Base-by-base conservation (phyloP, 345 rosid species). In the Aethionema arabicum region DNA sequence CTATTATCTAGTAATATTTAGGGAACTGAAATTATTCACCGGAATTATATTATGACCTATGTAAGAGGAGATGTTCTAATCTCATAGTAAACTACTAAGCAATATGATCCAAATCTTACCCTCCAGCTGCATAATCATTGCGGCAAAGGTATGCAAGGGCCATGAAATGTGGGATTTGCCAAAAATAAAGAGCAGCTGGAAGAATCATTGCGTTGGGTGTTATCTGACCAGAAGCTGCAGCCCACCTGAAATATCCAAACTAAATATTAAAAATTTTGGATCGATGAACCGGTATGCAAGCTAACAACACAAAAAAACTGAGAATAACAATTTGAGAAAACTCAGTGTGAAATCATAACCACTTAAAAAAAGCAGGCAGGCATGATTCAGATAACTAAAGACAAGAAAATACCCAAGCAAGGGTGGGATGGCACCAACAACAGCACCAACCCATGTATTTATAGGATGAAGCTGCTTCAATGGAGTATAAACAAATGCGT, bases 121-220 rank as follows among this genome's bases (percentile, higher is more conserved):
- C 95, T 78, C 97, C 97, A 47, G 87, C 86, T 70, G 90, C 96
- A 77, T 93, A 93, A 77, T 93, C 99, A 52, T 80, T 69, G 15
- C 95, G 92, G 61, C 86, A 93, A 47, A 90, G 70, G 67, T 79
- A 80, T 32, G 97, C 95, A 69, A 93, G 90, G 66, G 96, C 99
- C 97, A 93, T 93, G 52, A 93, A 93, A 76, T 90, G 99, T 35
- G 99, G 99, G 54, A 93, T 85, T 76, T 93, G 99, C 99, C 97
- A 93, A 73, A 93, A 85, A 54, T 90, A 93, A 40, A 92, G 91
- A 73, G 96, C 97, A 61, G 91, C 87, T 4, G 95, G 97, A 67
- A 93, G 95, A 61, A 93, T 75, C 82, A 86, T 66, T 42, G 87
- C 79, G 66, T 90, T 82, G 7, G 68, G 79, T 31, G 95, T 77